Base-by-base conservation (phyloP, 768 basidiomycete species). In the Coprinopsis strossmayeri region DNA sequence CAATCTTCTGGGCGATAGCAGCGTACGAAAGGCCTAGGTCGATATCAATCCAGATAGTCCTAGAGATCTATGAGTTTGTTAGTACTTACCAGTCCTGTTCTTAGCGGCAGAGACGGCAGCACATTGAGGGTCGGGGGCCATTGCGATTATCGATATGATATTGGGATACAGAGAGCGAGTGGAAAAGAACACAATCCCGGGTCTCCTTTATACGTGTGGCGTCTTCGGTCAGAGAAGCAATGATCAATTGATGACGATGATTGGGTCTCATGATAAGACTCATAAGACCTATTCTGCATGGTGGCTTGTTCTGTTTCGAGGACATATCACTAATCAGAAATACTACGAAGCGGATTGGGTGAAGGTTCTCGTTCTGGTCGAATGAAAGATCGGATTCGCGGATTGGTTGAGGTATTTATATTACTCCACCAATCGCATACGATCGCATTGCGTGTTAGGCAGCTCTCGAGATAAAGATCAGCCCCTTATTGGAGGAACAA, bases 81-180 rank as follows among this genome's bases (percentile, higher is more conserved):
- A 41, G 15, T 4, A 52, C 63, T n/a, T 49, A 84, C 84, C 77
- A 53, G 71, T 67, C 56, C 59, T 66, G 1, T 56, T 45, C 67
- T 77, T 70, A 11, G 82, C 83, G 24, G 65, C 65, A 54, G 67
- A 68, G 56, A 87, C 68, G 40, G 82, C 82, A 55, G 71, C 55
- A 64, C 85, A 87, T 59, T 72, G 74, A 9, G 76, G 76, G 65
- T 72, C 68, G 47, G 75, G 67, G 41, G 76, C 64, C 74, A 76
- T 81, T 48, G 50, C 62, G n/a, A n/a, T 52, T 7, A 48, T 44
- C 24, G 45, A 51, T 24, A 50, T 45, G 44, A 27, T 17, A 13
- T n/a, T 21, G 17, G n/a, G 48, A 43, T 24, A n/a, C 45, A 30
- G 43, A 35, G 43, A 49, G 32, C 43, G 26, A 40, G 45, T 18